Conservation (phyloP, 345 rosid genomes). For the Hirschfeldia incana region DNA sequence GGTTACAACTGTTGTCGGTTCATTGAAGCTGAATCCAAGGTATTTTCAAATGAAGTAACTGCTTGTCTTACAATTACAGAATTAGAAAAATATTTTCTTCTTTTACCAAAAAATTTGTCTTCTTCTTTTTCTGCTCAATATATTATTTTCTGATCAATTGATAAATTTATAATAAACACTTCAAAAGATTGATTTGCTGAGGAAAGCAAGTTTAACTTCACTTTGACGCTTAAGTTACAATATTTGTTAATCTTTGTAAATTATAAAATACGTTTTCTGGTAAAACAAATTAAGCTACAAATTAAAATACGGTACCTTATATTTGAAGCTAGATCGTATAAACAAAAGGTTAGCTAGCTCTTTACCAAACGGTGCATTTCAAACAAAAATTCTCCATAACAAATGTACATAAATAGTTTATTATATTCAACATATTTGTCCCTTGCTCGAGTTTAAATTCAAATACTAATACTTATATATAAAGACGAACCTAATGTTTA, state of each 20-base stretch:
- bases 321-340: constrained; percentile 38
- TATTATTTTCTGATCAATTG: neutral
- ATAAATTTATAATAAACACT: neutral
- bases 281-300: too few relatives aligned
- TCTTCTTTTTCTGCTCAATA: neutral
- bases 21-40: constrained; percentile 30
- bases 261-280: too few relatives aligned
- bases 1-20: constrained; percentile 37
- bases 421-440: constrained; percentile 25
- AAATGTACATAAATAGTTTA: constrained; percentile 17
- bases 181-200: constrained; percentile 6
- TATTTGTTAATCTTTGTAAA: neutral
- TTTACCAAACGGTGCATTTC: constrained; percentile 36
- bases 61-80: constrained; percentile 21
- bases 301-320: constrained; percentile 21
- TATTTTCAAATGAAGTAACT: constrained; percentile 30
- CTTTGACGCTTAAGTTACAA: constrained; percentile 12
- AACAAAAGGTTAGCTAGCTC: constrained; percentile 23
- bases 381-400: constrained; percentile 31
- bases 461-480: constrained; percentile 27
- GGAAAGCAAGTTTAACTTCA: constrained; percentile 24
- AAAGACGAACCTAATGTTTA: constrained; percentile 3
- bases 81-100: neutral
- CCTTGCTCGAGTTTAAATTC: constrained; percentile 36
- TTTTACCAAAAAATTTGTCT: neutral